These are phyloP conservation scores for Azolla pinnata DNA, from an alignment of 75 land plant species.

Conservation along the genomic window DNA sequence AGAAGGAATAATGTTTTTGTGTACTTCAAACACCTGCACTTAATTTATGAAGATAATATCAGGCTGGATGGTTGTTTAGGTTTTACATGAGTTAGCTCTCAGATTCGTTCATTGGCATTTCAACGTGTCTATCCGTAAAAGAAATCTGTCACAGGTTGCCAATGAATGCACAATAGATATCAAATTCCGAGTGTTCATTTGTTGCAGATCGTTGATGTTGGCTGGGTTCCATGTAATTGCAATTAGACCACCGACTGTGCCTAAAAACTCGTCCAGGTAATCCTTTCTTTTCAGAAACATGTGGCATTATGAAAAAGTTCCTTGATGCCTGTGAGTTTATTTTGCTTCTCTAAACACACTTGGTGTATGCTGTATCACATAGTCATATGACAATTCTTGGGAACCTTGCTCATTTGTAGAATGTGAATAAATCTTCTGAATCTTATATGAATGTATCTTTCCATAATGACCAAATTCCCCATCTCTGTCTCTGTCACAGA, in stretches of 20 bases:
- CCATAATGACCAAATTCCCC: no score
- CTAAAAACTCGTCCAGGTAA: slow-evolving; percentile 86
- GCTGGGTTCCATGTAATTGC: slow-evolving; percentile 87
- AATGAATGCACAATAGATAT: not conserved
- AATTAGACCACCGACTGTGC: slow-evolving; percentile 91
- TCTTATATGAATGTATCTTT: not conserved
- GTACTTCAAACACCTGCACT: not conserved
- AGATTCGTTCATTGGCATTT: not conserved
- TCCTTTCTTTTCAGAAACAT: not conserved
- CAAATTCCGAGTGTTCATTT: not conserved
- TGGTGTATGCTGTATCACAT: not conserved
- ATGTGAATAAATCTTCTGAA: not conserved
- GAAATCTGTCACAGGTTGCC: not conserved
- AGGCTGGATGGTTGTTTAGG: not conserved
- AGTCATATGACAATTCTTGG: not conserved
- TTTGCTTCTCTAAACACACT: not conserved
- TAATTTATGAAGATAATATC: not conserved
- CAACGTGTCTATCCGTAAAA: not conserved
- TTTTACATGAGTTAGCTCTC: not conserved
- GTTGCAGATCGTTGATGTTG: slow-evolving; percentile 37
- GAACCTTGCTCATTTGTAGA: no score
- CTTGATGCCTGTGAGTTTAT: not conserved
- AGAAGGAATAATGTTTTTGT: not conserved
- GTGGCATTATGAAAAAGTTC: not conserved
- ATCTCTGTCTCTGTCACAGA: no score